These are phyloP conservation scores for Amoebophrya sp. DNA, from an alignment of 169 alveolate genomes.

Conservation along the genomic window DNA sequence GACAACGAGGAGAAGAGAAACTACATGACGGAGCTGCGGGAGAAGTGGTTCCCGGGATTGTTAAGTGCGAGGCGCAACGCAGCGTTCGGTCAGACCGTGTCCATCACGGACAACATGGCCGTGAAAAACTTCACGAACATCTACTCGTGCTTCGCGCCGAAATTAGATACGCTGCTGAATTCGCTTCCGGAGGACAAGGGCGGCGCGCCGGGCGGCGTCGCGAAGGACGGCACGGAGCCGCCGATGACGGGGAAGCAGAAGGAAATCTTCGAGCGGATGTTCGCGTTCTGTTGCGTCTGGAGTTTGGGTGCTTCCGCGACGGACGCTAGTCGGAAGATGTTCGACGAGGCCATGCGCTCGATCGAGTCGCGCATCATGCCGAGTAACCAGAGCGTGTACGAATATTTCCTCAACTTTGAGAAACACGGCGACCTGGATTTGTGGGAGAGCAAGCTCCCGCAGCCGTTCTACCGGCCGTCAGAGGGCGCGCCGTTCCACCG, in stretches of 20 bases:
- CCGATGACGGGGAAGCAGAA: neutral
- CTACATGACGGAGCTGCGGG: neutral
- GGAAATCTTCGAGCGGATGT: constrained; percentile 49
- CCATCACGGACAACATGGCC: neutral
- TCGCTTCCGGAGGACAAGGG: neutral
- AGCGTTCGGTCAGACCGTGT: neutral
- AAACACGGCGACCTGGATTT: constrained; percentile 51
- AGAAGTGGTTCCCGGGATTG: neutral
- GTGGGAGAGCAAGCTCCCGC: constrained; percentile 42
- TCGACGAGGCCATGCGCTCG: constrained; percentile 61
- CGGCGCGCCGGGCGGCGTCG: neutral
- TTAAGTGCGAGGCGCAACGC: neutral
- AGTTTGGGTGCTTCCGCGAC: constrained; percentile 78
- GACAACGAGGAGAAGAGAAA: constrained; percentile 38
- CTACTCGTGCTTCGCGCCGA: neutral
- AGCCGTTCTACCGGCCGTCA: constrained; percentile 47
- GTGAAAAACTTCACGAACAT: neutral
- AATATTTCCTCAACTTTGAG: constrained; percentile 67
- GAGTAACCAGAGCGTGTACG: constrained; percentile 69
- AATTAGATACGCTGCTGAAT: neutral
- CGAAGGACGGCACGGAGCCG: neutral
- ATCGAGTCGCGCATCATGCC: constrained; percentile 69
- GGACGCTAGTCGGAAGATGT: constrained; percentile 57
- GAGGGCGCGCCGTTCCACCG: constrained; percentile 63
- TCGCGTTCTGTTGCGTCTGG: constrained; percentile 76